Conservation (phyloP, 768 basidiomycete species). For the Mycena galopus region DNA sequence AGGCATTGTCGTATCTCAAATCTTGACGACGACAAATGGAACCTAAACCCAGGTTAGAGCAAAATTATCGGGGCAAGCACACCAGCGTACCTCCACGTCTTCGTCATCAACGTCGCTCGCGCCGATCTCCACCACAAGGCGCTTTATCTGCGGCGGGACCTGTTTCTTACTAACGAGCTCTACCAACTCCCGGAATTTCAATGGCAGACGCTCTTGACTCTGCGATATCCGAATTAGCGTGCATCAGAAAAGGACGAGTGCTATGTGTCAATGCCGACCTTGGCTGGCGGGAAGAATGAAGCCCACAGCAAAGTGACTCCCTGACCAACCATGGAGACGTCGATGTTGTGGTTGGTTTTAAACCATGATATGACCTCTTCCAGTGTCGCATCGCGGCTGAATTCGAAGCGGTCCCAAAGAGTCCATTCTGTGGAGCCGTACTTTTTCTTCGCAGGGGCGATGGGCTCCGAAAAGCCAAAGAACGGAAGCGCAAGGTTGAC, state of each 20-base stretch:
- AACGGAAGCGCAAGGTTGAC: slow-evolving; percentile 97
- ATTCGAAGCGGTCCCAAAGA: slow-evolving; percentile 97
- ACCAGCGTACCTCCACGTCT: slow-evolving; percentile 97
- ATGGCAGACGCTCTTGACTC: slow-evolving; percentile 88
- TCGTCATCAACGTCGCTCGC: slow-evolving; percentile 91
- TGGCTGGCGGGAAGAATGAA: slow-evolving; percentile 92
- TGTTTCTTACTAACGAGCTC: slow-evolving; percentile 97
- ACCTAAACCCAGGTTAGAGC: too few species aligned
- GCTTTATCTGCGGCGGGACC: slow-evolving; percentile 84
- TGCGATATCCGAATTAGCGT: too few species aligned
- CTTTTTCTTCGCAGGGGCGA: slow-evolving; percentile 89
- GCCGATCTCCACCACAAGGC: slow-evolving; percentile 95
- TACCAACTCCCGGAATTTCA: slow-evolving; percentile 93
- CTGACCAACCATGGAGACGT: slow-evolving; percentile 95
- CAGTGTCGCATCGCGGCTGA: slow-evolving; percentile 90
- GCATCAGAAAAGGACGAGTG: not conserved
- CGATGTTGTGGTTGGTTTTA: slow-evolving; percentile 84
- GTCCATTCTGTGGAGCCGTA: slow-evolving; percentile 95
- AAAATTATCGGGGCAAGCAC: too few species aligned
- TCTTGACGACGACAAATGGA: too few species aligned
- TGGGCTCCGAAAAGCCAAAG: slow-evolving; percentile 99
- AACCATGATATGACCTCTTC: slow-evolving; percentile 89
- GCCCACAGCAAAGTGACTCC: slow-evolving; percentile 99
- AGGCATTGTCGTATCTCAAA: too few species aligned
- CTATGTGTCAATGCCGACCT: slow-evolving; percentile 65